phyloP scores from a whole-genome alignment of 495 filamentous ascomycete species.

The Chaetomium cochliodes region DNA sequence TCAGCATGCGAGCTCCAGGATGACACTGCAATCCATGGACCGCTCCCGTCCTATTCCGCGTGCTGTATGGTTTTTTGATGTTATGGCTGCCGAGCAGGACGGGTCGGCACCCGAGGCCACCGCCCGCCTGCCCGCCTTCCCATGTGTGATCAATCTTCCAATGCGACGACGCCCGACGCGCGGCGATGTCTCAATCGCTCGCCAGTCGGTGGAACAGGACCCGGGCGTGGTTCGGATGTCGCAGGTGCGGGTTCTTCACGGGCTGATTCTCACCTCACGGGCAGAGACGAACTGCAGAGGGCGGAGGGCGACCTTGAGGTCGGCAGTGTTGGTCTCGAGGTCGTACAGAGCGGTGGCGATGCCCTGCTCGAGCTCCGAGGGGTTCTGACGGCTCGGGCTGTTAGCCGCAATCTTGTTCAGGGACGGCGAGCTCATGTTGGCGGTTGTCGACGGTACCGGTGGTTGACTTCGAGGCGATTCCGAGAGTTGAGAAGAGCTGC shows the following conservation, averaged over 20 bases:
- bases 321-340: constrained; percentile 94
- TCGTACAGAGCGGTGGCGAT: constrained; percentile 96
- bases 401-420: constrained; percentile 97
- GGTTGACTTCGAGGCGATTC: constrained; percentile 19
- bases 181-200: constrained; percentile 25
- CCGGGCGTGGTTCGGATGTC: constrained; percentile 29
- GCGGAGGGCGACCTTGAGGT: constrained; percentile 88
- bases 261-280: constrained; percentile 82
- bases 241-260: constrained; percentile 22
- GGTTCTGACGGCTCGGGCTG: constrained; percentile 88
- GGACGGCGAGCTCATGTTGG: constrained; percentile 57
- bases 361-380: constrained; percentile 90
- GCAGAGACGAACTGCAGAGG: constrained; percentile 97
- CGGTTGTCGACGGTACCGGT: constrained; percentile 38
- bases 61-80: constrained; percentile 37
- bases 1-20: constrained; percentile 65
- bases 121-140: constrained; percentile 30
- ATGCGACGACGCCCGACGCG: constrained; percentile 31
- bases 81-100: constrained; percentile 29
- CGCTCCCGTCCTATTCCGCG: constrained; percentile 68
- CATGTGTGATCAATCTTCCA: constrained; percentile 39
- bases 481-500: constrained; percentile 9
- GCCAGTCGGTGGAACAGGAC: constrained; percentile 43
- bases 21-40: constrained; percentile 56
- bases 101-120: constrained; percentile 17